These are phyloP conservation scores for Neltuma alba DNA, from an alignment of 306 rosid genomes.

Conservation along the genomic window DNA sequence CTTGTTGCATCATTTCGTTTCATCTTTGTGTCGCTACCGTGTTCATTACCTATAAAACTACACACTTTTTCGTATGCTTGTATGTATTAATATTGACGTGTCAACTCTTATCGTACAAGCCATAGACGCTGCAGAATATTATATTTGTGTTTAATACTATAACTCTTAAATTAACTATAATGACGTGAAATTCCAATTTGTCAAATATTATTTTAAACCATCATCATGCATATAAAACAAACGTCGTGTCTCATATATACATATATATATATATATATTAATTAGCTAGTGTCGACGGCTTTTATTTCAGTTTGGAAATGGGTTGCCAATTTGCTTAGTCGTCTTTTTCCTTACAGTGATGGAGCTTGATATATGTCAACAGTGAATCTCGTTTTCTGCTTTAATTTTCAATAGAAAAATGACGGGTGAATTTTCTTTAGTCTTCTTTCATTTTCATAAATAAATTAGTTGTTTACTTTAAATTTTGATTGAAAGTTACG, in stretches of 20 bases:
- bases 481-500: neutral
- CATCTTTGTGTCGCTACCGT: neutral
- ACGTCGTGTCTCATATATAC: too few species aligned
- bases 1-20: neutral
- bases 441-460: neutral
- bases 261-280: too few species aligned
- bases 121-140: too few species aligned
- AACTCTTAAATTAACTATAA: too few species aligned
- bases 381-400: neutral
- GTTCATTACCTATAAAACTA: neutral
- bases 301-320: neutral
- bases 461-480: neutral
- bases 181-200: too few species aligned
- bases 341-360: neutral
- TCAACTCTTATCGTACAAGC: neutral
- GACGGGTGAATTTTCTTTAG: neutral
- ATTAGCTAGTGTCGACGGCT: neutral
- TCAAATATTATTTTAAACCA: too few species aligned
- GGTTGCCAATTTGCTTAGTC: neutral
- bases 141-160: too few species aligned
- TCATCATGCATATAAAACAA: too few species aligned
- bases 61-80: neutral
- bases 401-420: neutral
- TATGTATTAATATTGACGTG: neutral
- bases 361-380: neutral